Evolutionary conservation across 1,139 yeast genomes (phyloP).

Genomic region (Magnusiomyces magnusii): DNA sequence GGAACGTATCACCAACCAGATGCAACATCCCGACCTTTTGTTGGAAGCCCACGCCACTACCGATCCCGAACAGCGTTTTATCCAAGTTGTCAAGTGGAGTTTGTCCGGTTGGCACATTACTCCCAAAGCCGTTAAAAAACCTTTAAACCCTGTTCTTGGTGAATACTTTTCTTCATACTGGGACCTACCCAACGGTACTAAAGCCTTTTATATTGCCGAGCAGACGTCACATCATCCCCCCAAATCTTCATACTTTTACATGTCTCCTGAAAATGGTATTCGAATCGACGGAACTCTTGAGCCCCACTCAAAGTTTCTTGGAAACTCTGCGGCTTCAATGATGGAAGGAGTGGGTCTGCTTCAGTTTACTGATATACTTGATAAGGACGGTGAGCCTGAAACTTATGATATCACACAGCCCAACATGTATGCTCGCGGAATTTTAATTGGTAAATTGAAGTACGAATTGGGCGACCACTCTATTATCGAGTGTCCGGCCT

Average conservation of each 20-base stretch:
- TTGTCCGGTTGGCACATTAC: constrained; percentile 96
- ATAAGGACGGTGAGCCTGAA: constrained; percentile 44
- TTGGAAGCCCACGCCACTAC: constrained; percentile 52
- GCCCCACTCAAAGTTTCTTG: constrained; percentile 83
- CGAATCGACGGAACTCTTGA: constrained; percentile 84
- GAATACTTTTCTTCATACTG: constrained; percentile 87
- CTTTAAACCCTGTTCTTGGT: constrained; percentile 89
- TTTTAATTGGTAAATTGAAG: constrained; percentile 80
- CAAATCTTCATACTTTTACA: constrained; percentile 83
- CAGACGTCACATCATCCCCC: constrained; percentile 99
- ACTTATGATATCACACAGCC: constrained; percentile 82
- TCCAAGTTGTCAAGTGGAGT: constrained; percentile 77
- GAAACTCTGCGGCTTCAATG: constrained; percentile 93
- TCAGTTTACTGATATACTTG: constrained; percentile 53
- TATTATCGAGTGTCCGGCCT: constrained; percentile 55
- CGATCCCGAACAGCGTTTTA: constrained; percentile 61
- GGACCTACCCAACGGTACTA: constrained; percentile 64
- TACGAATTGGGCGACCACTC: constrained; percentile 92
- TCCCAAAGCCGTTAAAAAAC: constrained; percentile 97
- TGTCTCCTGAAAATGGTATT: constrained; percentile 72
- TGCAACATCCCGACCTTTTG: constrained; percentile 73
- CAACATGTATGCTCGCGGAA: constrained; percentile 92
- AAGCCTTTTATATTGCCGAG: constrained; percentile 81
- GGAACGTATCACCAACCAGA: constrained; percentile 85
- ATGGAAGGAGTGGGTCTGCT: constrained; percentile 88